phyloP scores from a whole-genome alignment of 352 stramenopile genomes.

The Phytophthora aleatoria region DNA sequence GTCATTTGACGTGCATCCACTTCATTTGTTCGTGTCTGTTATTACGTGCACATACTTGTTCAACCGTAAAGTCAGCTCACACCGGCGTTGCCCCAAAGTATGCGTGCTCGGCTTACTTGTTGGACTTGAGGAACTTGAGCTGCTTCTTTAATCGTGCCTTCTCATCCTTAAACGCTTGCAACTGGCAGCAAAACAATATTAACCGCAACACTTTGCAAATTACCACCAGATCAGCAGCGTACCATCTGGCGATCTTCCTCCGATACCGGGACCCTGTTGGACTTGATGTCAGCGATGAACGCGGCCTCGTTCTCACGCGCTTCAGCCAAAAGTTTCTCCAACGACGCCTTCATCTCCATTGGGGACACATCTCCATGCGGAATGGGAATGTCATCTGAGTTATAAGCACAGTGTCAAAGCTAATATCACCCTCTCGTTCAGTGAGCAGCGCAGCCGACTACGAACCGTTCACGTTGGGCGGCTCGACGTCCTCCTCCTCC shows the following conservation, averaged over 20 bases:
- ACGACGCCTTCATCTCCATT: constrained; percentile 69
- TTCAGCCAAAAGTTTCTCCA: constrained; percentile 77
- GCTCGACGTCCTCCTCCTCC: constrained; percentile 45
- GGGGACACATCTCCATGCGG: constrained; percentile 58
- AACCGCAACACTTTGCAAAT: background rate
- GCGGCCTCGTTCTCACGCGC: constrained; percentile 81
- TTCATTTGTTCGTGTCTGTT: constrained; percentile 19
- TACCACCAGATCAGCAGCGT: constrained; percentile 7
- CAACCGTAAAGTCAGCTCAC: background rate
- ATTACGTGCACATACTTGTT: constrained; percentile 8
- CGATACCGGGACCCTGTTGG: constrained; percentile 42
- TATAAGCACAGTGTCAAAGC: constrained; percentile 5
- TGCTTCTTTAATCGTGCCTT: constrained; percentile 87
- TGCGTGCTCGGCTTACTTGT: constrained; percentile 44
- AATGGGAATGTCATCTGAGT: constrained; percentile 53
- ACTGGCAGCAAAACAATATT: constrained; percentile 35
- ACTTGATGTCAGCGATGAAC: constrained; percentile 82
- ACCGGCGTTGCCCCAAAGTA: constrained; percentile 7
- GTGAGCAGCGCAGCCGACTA: constrained; percentile 5
- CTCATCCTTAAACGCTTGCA: constrained; percentile 87
- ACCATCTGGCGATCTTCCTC: constrained; percentile 86
- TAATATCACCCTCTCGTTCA: background rate
- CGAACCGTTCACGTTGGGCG: constrained; percentile 41
- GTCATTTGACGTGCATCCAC: constrained; percentile 11
- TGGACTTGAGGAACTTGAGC: constrained; percentile 76